phyloP scores from a whole-genome alignment of 2,329 filamentous ascomycete genomes.

The Bipolaris victoriae region DNA sequence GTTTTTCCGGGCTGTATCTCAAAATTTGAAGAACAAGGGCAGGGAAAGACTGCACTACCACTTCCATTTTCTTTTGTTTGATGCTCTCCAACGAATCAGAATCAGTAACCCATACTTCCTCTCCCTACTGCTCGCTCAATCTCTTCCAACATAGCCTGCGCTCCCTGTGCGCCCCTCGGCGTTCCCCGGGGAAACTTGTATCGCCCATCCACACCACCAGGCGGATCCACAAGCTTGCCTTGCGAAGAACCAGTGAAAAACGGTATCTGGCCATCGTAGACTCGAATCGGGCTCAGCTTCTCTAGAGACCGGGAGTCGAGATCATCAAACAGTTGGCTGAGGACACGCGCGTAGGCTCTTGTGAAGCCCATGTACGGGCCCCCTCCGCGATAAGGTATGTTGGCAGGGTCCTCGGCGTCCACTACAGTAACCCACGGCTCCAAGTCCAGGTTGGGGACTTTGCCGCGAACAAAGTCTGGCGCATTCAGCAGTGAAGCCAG shows the following conservation, averaged over 20 bases:
- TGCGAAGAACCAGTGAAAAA: background rate
- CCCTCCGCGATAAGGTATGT: background rate
- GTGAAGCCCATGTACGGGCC: conserved; percentile 2
- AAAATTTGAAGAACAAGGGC: background rate
- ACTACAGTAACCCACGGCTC: conserved; percentile 1
- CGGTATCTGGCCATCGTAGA: conserved; percentile 1
- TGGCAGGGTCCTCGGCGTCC: background rate
- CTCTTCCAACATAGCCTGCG: background rate
- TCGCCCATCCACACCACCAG: background rate
- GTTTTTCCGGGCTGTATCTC: background rate
- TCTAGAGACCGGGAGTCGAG: background rate
- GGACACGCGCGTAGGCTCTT: background rate
- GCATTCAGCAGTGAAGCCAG: background rate
- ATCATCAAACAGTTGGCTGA: background rate
- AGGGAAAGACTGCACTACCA: background rate
- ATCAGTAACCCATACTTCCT: background rate
- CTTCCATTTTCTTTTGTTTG: background rate
- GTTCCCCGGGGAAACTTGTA: background rate
- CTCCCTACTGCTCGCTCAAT: background rate
- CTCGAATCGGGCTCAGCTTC: background rate
- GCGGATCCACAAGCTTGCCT: background rate
- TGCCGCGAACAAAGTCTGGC: background rate
- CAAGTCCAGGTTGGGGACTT: background rate
- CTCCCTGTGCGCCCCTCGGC: background rate
- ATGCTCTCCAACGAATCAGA: background rate